Base-by-base conservation (phyloP, 805 yeast genomes). In the Yarrowia sp. region DNA sequence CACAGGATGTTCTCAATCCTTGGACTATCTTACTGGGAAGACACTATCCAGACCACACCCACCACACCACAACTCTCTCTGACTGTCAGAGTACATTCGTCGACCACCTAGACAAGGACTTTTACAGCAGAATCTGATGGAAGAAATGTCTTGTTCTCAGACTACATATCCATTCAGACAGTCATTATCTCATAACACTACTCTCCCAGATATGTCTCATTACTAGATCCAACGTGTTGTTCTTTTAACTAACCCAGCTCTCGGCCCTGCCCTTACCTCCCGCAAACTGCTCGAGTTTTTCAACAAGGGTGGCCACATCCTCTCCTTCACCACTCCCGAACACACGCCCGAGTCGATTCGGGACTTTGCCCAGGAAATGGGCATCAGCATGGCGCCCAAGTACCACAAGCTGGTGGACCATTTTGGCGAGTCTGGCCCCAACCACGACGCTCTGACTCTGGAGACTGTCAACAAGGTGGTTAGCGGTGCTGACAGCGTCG, bases 311-410 rank as follows among this genome's bases (percentile, higher is more conserved):
- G 97, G 97, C 67, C 89, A 92, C 73, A 73, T 95, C 9, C 71
- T 95, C 17, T 83, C 86, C 14, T 78, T 90, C 14, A 82, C 88
- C 0, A 76, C 82, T 40, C 82, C 86, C 22, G 68, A 70, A 9
- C 83, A 82, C 17, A 71, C 81, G 16, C 84, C 87, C 41, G 90
- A 88, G 26, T 83, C 87, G 19, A 76, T 88, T 35, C 84, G 90
- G 67, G 77, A 82, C 2, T 87, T 88, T 70, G 81, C 90, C 68
- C 84, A 85, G 71, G 91, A 92, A 73, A 76, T 92, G 68, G 99
- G 97, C 33, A 86, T 95, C 61, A 83, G 80, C 71, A 89, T 97
- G 66, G 83, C 95, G 56, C 96, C 97, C 66, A 88, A 85, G 72
- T 87, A 85, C 59, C 85, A 83, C 73, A 74, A 78, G 63, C 77